A percentile compares a stretch with the other conserved stretches of the same genome.
phyloP scores from a whole-genome alignment of 2,329 filamentous ascomycete species.

The Nemania diffusa region DNA sequence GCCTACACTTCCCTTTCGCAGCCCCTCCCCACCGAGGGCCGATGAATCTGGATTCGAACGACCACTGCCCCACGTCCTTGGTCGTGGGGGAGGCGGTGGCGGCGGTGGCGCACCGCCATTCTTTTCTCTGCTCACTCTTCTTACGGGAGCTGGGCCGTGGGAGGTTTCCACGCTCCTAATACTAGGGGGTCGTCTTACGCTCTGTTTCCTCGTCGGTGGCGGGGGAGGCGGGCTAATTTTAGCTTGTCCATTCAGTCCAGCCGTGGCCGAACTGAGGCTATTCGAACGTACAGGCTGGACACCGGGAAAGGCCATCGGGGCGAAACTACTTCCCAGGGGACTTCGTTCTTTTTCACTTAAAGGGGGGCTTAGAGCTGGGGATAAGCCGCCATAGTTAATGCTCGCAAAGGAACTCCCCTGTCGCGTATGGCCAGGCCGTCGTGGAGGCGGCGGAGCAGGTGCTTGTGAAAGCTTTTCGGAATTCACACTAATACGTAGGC shows the following conservation, averaged over 20 bases:
- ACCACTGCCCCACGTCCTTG: slow-evolving; percentile 59
- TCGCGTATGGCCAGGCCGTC: slow-evolving; percentile 56
- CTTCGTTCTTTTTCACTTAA: slow-evolving; percentile 38
- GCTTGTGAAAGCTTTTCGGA: slow-evolving; percentile 45
- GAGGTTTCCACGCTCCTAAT: slow-evolving; percentile 55
- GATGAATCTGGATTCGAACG: slow-evolving; percentile 55
- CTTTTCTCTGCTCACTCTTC: slow-evolving; percentile 49
- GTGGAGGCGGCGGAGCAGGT: slow-evolving; percentile 66
- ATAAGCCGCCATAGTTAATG: slow-evolving; percentile 48
- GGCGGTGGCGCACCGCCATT: slow-evolving; percentile 50
- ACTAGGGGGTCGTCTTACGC: slow-evolving; percentile 58
- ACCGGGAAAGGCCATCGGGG: slow-evolving; percentile 20
- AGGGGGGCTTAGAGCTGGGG: slow-evolving; percentile 35
- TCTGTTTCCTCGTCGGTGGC: slow-evolving; percentile 58
- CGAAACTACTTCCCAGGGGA: slow-evolving; percentile 30
- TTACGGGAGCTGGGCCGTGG: slow-evolving; percentile 42
- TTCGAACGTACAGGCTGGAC: slow-evolving; percentile 24
- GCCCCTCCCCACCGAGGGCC: slow-evolving; percentile 21
- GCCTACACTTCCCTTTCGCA: slow-evolving; percentile 50
- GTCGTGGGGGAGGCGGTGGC: slow-evolving; percentile 59
- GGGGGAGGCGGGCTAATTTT: slow-evolving; percentile 56
- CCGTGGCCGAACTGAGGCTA: slow-evolving; percentile 35
- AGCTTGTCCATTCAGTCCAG: slow-evolving; percentile 40
- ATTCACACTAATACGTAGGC: slow-evolving; percentile 54
- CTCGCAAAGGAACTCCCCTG: slow-evolving; percentile 44